phyloP scores from a whole-genome alignment of 176 grass and related monocot species.

The Oryza meridionalis region DNA sequence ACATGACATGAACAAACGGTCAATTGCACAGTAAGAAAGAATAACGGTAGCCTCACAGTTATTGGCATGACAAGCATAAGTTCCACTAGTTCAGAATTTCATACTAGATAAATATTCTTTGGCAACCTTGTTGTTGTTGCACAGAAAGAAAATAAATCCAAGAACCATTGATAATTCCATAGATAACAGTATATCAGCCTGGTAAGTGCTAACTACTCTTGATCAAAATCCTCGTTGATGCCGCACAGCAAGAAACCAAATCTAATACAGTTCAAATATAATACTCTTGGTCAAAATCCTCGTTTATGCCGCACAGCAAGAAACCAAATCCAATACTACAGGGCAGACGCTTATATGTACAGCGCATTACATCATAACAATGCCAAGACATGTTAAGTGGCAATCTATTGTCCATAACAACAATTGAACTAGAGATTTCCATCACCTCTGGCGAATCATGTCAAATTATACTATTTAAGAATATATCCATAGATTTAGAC shows the following conservation, averaged over 20 bases:
- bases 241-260: background rate
- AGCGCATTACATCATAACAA: background rate
- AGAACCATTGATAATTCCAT: too few relatives aligned
- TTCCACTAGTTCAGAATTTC: background rate
- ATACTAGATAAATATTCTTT: background rate
- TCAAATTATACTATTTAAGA: background rate
- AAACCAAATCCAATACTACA: background rate
- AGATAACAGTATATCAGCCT: too few relatives aligned
- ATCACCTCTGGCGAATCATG: background rate
- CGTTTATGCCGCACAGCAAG: background rate
- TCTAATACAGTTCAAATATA: too few relatives aligned
- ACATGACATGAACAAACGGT: background rate
- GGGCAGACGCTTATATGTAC: too few relatives aligned
- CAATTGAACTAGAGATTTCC: too few relatives aligned
- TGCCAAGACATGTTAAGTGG: too few relatives aligned
- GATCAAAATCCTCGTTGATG: background rate
- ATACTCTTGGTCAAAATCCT: background rate
- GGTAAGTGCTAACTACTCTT: too few relatives aligned
- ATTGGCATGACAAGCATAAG: background rate
- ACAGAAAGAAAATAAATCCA: too few relatives aligned
- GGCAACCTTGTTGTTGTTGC: too few relatives aligned
- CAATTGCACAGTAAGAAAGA: background rate
- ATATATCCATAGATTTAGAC: background rate
- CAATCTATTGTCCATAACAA: background rate
- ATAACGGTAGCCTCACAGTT: background rate